Evolutionary conservation across 306 rosid genomes (phyloP).

Genomic region (Fragaria nilgerrensis): DNA sequence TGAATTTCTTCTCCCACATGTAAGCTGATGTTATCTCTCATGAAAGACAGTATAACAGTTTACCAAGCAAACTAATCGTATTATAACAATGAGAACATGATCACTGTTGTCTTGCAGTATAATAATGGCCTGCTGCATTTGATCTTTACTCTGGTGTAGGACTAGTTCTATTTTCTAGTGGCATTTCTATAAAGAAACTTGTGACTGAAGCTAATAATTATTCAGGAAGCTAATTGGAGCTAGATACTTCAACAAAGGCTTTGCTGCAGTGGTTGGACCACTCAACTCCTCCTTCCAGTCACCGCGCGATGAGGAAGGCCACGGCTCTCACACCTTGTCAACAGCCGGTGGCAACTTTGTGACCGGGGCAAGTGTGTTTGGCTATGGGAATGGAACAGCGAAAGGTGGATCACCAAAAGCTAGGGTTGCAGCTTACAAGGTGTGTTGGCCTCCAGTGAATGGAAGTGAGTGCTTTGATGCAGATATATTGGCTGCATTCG

Average conservation of each 20-base stretch:
- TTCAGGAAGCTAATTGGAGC: constrained; percentile 87
- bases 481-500: constrained; percentile 76
- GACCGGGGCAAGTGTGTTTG: constrained; percentile 53
- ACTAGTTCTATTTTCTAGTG: not conserved
- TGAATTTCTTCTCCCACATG: not conserved
- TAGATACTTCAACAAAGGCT: constrained; percentile 86
- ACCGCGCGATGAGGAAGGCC: constrained; percentile 80
- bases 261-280: constrained; percentile 38
- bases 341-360: constrained; percentile 86
- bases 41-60: not conserved
- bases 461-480: constrained; percentile 75
- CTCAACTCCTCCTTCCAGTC: constrained; percentile 59
- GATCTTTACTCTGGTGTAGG: not conserved
- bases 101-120: not conserved
- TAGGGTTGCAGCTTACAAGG: constrained; percentile 82
- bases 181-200: not conserved
- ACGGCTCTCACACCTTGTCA: constrained; percentile 88
- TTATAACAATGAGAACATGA: not conserved
- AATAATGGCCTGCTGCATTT: not conserved
- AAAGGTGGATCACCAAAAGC: constrained; percentile 88
- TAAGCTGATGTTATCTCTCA: not conserved
- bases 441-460: constrained; percentile 73
- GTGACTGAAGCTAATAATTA: constrained; percentile 4
- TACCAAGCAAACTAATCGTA: not conserved
- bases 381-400: constrained; percentile 74